These are phyloP conservation scores for Artomyces pyxidatus DNA, from an alignment of 768 basidiomycete genomes.

Conservation along the genomic window DNA sequence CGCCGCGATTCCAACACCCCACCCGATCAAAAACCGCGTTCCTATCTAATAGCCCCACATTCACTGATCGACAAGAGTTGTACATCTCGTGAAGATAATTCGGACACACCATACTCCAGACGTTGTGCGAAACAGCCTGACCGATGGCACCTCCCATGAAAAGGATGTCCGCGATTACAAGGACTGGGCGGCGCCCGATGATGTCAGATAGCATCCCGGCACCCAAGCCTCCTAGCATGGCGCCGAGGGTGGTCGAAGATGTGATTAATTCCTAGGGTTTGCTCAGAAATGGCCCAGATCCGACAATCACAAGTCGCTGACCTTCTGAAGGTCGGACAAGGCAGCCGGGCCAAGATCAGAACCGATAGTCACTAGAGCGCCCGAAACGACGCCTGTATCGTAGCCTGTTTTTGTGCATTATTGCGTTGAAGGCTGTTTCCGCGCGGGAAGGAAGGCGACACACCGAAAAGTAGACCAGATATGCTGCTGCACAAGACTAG, in stretches of 20 bases:
- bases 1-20: slow-evolving; percentile 67
- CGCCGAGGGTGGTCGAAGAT: slow-evolving; percentile 70
- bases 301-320: slow-evolving; percentile 15
- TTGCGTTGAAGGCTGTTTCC: too few species aligned
- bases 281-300: background rate
- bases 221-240: slow-evolving; percentile 63
- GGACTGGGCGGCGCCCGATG: slow-evolving; percentile 57
- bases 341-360: slow-evolving; percentile 50
- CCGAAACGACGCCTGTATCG: slow-evolving; percentile 76
- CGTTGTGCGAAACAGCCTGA: slow-evolving; percentile 62
- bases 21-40: slow-evolving; percentile 66
- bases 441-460: too few species aligned
- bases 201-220: slow-evolving; percentile 67
- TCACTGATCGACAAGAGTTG: background rate
- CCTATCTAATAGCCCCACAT: slow-evolving; percentile 37
- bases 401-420: too few species aligned
- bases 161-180: slow-evolving; percentile 59
- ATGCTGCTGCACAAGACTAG: slow-evolving; percentile 69
- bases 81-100: too few species aligned
- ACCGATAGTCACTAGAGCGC: slow-evolving; percentile 69
- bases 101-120: slow-evolving; percentile 56
- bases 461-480: slow-evolving; percentile 69
- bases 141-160: slow-evolving; percentile 70
- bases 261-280: slow-evolving; percentile 65
- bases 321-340: slow-evolving; percentile 60